Conservation (phyloP, 176 grass and related monocot genomes). For the Eremochloa ophiuroides region DNA sequence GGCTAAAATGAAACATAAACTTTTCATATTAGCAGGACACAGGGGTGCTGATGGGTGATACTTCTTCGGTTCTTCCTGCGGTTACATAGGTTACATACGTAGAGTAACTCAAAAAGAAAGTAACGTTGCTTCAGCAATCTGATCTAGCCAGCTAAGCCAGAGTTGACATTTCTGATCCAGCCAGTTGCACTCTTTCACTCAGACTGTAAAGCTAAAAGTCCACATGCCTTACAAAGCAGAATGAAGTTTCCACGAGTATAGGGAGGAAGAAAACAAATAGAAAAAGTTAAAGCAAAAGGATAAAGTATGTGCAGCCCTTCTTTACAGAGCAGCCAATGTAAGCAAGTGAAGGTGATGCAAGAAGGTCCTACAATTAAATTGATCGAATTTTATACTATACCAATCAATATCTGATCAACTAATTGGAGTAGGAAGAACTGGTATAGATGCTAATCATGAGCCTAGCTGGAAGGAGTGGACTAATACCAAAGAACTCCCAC, state of each 20-base stretch:
- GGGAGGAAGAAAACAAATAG: constrained; percentile 15
- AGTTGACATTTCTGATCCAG: constrained; percentile 20
- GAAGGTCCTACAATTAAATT: constrained; percentile 52
- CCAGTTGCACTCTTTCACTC: not conserved
- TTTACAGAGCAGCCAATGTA: constrained; percentile 33
- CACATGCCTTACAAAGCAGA: constrained; percentile 43
- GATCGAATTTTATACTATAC: constrained; percentile 35
- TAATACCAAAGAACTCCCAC: constrained; percentile 3
- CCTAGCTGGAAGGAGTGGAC: constrained; percentile 31
- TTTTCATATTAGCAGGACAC: not conserved
- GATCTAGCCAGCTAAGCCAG: constrained; percentile 22
- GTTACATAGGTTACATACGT: not conserved
- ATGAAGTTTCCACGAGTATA: constrained; percentile 54
- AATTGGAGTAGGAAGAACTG: constrained; percentile 24
- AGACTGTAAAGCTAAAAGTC: constrained; percentile 32
- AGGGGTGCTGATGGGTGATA: not conserved
- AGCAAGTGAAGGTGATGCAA: constrained; percentile 38
- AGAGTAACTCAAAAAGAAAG: not conserved
- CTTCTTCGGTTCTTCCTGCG: too few relatives aligned
- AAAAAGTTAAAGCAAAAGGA: constrained; percentile 37
- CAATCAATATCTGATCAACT: constrained; percentile 34
- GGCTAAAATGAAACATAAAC: not conserved
- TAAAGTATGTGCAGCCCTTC: constrained; percentile 30
- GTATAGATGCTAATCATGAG: constrained; percentile 34
- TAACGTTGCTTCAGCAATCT: constrained; percentile 2